Base-by-base conservation (phyloP, 192 early-diverging fungal genomes). In the Funneliformis geosporum region DNA sequence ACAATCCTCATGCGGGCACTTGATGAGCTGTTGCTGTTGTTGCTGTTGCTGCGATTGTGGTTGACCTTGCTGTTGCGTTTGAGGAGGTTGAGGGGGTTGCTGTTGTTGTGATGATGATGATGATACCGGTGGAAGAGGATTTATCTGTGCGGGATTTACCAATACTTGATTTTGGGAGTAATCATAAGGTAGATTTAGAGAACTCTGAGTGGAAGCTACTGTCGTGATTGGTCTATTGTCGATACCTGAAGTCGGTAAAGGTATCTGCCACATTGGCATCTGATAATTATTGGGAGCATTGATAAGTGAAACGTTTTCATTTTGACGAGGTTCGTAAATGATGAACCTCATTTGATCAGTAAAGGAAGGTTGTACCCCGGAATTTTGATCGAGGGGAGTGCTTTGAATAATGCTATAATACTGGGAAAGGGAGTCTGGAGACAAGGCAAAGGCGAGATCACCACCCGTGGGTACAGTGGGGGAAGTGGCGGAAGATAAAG, bases 1-100 rank as follows among this genome's bases (percentile, higher is more conserved):
- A 76, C 93, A 94, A 42, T 83, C 85, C n/a, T 80, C 83, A 68
- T 85, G 82, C 2, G 90, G 82, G 73, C 91, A 94, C 23, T 79
- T 81, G 14, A 87, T 85, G 9, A 83, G 76, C 68, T 86, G 77
- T 77, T 77, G 76, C 33, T 77, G 61, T 27, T 77, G 33, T 50
- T 64, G 76, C 47, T 11, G 25, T 4, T 27, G 76, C 14, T 60
- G 74, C 33, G 33, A 33, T 39, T 64, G 44, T 8, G n/a, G 47
- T 10, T 60, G 73, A 59, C n/a, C 12, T 42, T 77, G 76, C 8
- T 68, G 66, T 18, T 6, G 16, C 0, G 14, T 16, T 33, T 38
- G 10, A 43, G 40, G 8, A 23, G 14, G 39, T 43, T 43, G 40
- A 42, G 67, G 9, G 21, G 43, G 10, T 72, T 47, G 40, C 43